phyloP scores from a whole-genome alignment of 2,329 filamentous ascomycete genomes.

The Tetracladium maxilliforme region DNA sequence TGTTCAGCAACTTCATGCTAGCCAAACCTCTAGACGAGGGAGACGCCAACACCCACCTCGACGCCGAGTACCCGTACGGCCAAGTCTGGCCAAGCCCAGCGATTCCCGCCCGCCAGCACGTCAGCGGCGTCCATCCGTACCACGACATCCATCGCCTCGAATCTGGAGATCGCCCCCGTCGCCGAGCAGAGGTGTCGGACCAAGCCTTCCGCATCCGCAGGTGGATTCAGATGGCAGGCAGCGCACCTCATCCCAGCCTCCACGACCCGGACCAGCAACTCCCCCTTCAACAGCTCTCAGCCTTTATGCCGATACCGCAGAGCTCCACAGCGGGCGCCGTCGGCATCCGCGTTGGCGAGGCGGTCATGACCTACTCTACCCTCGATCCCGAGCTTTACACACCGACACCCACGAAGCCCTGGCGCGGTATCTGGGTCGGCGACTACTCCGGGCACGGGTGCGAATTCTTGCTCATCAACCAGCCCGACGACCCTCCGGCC shows the following conservation, averaged over 20 bases:
- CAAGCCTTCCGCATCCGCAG: slow-evolving; percentile 59
- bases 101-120: slow-evolving; percentile 40
- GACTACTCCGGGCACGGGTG: slow-evolving; percentile 82
- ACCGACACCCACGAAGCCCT: slow-evolving; percentile 67
- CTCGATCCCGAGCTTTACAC: slow-evolving; percentile 64
- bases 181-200: slow-evolving; percentile 46
- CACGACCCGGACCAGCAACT: no score
- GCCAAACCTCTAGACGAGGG: slow-evolving; percentile 32
- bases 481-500: slow-evolving; percentile 53
- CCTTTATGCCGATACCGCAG: no score
- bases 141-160: no score
- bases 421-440: slow-evolving; percentile 76
- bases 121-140: no score
- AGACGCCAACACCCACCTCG: slow-evolving; percentile 15
- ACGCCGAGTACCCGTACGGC: slow-evolving; percentile 25
- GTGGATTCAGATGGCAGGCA: slow-evolving; percentile 55
- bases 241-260: slow-evolving; percentile 10
- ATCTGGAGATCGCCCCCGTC: slow-evolving; percentile 27
- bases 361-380: slow-evolving; percentile 51
- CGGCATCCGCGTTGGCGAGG: slow-evolving; percentile 36
- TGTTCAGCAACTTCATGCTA: slow-evolving; percentile 56
- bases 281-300: no score
- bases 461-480: slow-evolving; percentile 74
- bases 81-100: slow-evolving; percentile 63
- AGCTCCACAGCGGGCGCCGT: slow-evolving; percentile 16